These are phyloP conservation scores for Boletus pseudopeckii DNA, from an alignment of 768 basidiomycete species.

Conservation along the genomic window DNA sequence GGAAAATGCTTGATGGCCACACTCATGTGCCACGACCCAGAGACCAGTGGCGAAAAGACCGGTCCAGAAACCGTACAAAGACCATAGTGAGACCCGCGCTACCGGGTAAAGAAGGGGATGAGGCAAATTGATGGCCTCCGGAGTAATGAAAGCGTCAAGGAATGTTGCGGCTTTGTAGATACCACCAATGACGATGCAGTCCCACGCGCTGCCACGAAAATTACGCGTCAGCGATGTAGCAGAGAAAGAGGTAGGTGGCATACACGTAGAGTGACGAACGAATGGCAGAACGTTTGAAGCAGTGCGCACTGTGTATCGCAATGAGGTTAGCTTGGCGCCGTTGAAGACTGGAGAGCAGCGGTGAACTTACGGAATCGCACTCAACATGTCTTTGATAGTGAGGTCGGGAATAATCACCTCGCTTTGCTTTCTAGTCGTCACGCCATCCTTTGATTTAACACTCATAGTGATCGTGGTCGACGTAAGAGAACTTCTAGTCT, in stretches of 20 bases:
- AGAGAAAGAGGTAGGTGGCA: slow-evolving; percentile 20
- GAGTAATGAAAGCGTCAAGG: slow-evolving; percentile 61
- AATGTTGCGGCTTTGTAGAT: slow-evolving; percentile 66
- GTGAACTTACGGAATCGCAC: slow-evolving; percentile 70
- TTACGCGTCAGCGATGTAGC: slow-evolving; percentile 11
- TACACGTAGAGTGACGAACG: slow-evolving; percentile 78
- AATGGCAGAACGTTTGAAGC: slow-evolving; percentile 86
- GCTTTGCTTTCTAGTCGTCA: slow-evolving; percentile 48
- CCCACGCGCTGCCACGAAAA: slow-evolving; percentile 55
- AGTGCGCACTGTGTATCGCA: slow-evolving; percentile 57
- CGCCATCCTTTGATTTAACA: slow-evolving; percentile 9
- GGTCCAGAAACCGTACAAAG: slow-evolving; percentile 73
- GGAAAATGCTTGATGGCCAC: slow-evolving; percentile 95
- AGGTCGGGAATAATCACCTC: slow-evolving; percentile 75
- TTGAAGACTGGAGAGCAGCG: not conserved
- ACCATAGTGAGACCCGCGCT: slow-evolving; percentile 68
- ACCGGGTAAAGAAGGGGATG: slow-evolving; percentile 59
- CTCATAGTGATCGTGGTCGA: slow-evolving; percentile 21
- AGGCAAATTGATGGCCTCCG: slow-evolving; percentile 51
- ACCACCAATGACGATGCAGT: slow-evolving; percentile 62
- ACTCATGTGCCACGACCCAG: slow-evolving; percentile 94
- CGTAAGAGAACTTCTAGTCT: slow-evolving; percentile 5
- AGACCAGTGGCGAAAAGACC: slow-evolving; percentile 90
- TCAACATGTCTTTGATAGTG: slow-evolving; percentile 81
- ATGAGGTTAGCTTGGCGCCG: not conserved